Conservation (phyloP, 176 grass and related monocot genomes). For the Carex kokanica region DNA sequence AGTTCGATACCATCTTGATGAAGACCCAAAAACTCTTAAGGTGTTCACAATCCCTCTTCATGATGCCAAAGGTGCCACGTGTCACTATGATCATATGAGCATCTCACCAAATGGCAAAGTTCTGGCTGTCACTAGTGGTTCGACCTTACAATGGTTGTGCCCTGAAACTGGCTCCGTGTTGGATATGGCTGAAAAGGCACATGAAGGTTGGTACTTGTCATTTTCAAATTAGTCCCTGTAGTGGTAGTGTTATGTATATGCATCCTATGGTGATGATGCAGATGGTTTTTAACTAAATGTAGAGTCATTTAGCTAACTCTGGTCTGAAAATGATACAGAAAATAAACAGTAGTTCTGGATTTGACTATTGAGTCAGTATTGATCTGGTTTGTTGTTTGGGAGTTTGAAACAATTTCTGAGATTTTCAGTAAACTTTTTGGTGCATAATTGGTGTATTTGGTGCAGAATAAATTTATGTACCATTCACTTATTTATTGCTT, state of each 20-base stretch:
- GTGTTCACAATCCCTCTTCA: conserved; percentile 66
- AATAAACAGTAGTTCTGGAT: neutral
- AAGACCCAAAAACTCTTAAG: conserved; percentile 91
- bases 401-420: neutral
- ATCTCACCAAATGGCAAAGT: conserved; percentile 77
- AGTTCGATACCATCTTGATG: conserved; percentile 97
- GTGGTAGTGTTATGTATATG: neutral
- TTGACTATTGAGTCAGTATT: neutral
- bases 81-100: conserved; percentile 74
- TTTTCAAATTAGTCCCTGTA: conserved; percentile 11
- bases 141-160: conserved; percentile 80
- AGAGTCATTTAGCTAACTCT: neutral
- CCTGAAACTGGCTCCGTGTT: conserved; percentile 70
- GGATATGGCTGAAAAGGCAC: conserved; percentile 83
- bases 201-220: conserved; percentile 60
- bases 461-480: neutral
- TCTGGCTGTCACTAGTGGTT: conserved; percentile 59
- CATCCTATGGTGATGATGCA: neutral
- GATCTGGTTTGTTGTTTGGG: neutral
- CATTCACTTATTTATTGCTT: neutral
- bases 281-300: neutral
- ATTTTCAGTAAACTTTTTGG: neutral
- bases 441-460: neutral
- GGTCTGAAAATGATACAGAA: neutral
- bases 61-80: conserved; percentile 65